These are phyloP conservation scores for Coemansia erecta DNA, from an alignment of 192 early-diverging fungal genomes.

Conservation along the genomic window DNA sequence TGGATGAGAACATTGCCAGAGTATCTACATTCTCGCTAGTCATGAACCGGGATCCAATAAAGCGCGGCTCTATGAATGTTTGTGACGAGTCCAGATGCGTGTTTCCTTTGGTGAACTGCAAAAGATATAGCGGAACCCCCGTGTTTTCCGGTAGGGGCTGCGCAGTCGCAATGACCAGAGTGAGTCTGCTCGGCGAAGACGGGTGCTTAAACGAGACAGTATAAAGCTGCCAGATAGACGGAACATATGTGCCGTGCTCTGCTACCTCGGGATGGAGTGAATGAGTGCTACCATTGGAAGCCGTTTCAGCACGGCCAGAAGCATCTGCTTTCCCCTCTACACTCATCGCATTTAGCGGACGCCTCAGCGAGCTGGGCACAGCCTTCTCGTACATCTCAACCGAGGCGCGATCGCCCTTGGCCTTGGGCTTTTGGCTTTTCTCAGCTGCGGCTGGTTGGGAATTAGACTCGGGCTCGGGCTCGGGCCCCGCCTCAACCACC, in stretches of 20 bases:
- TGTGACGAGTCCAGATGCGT: constrained; percentile 6
- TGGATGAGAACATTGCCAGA: constrained; percentile 57
- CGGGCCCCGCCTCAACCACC: constrained; percentile 12
- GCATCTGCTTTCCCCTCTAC: too few species aligned
- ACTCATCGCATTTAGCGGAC: too few species aligned
- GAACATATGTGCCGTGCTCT: constrained; percentile 2
- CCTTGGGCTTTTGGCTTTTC: neutral
- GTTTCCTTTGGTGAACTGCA: constrained; percentile 16
- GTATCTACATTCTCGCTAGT: constrained; percentile 35
- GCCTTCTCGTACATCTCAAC: neutral
- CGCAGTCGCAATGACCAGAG: constrained; percentile 19
- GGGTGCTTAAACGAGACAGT: constrained; percentile 23
- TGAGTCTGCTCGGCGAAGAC: constrained; percentile 1
- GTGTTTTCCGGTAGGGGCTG: constrained; percentile 20
- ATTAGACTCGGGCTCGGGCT: neutral
- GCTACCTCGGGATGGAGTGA: too few species aligned
- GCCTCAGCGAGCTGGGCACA: neutral
- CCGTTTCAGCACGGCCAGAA: too few species aligned
- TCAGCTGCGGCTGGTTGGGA: neutral
- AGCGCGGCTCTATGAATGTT: constrained; percentile 12
- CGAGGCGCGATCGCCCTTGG: neutral
- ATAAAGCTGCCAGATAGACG: constrained; percentile 34
- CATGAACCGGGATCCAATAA: constrained; percentile 30
- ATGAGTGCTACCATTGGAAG: too few species aligned
- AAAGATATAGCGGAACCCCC: constrained; percentile 29